Percentiles rank a stretch among this genome's conserved stretches.
Conservation (phyloP, 2,329 filamentous ascomycete species). For the Phialophora expanda region DNA sequence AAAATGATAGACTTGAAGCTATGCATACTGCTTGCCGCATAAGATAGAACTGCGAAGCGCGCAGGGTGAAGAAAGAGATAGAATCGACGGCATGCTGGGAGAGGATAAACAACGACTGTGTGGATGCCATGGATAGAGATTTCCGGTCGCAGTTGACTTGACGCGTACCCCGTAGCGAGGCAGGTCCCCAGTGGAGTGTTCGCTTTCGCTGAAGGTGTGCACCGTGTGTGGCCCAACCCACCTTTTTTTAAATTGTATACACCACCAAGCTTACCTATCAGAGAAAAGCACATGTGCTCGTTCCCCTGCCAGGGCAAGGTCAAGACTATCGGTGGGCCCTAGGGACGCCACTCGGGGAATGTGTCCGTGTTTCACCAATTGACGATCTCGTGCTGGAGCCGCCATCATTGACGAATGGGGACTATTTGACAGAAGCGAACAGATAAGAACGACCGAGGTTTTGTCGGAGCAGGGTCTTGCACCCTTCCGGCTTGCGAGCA, state of each 20-base stretch:
- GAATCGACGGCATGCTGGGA: slow-evolving; percentile 3
- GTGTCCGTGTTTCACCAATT: slow-evolving; percentile 9
- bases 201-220: slow-evolving; percentile 2
- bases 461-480: not conserved
- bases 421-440: slow-evolving; percentile 16
- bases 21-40: slow-evolving; percentile 26
- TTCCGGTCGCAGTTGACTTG: not conserved
- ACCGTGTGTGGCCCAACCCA: slow-evolving; percentile 13
- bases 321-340: slow-evolving; percentile 5
- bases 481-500: not conserved
- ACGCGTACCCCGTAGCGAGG: slow-evolving; percentile 4
- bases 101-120: slow-evolving; percentile 3
- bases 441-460: not conserved
- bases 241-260: slow-evolving; percentile 20
- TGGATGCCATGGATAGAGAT: not conserved
- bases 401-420: slow-evolving; percentile 4
- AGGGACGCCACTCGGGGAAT: slow-evolving; percentile 9
- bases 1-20: slow-evolving; percentile 21
- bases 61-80: slow-evolving; percentile 10
- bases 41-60: slow-evolving; percentile 2
- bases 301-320: slow-evolving; percentile 9
- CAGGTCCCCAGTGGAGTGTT: slow-evolving; percentile 1
- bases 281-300: slow-evolving; percentile 1
- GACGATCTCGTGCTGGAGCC: slow-evolving; percentile 15
- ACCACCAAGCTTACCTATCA: slow-evolving; percentile 15